Base-by-base conservation (phyloP, 148 eudicot genomes). In the Diospyros lotus region DNA sequence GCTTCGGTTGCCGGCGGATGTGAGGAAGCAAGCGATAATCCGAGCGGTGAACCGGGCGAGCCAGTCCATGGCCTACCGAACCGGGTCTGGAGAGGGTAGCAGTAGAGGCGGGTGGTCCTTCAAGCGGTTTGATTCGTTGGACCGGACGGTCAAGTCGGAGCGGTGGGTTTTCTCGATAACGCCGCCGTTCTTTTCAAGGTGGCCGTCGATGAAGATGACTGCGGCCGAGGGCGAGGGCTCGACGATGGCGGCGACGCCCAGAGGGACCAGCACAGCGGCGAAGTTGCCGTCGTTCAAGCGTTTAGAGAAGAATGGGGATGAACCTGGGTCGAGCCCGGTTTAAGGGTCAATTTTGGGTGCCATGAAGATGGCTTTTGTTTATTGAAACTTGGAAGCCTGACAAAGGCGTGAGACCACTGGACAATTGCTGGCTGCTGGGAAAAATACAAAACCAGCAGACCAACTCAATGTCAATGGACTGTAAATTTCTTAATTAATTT, bases 171-270 rank as follows among this genome's bases (percentile, higher is more conserved):
- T 89, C 40, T 66, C 89, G 0, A 38, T 86, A 42, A 76, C 84
- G 41, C 88, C 93, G 18, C 86, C 93, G 8, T 86, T 89, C 43
- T 80, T 87, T 51, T 74, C 88, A 82, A 85, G 61, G 75, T 42
- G 61, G 78, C 75, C 74, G 78, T 68, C 72, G 78, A 68, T 2
- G 74, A 77, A 56, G 77, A 58, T 4, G 79, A 17, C n/a, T 9
- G 73, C 38, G 52, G 4, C 2, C 4, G 74, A 64, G 12, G 62
- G 80, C 18, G 75, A 77, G 0, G 80, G 80, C 1, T 75, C 77
- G 3, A 62, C 75, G 8, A 66, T 67, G 9, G 8, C 56, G 15
- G 65, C 45, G 71, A 52, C 68, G 11, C 76, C 76, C 6, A 74
- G 40, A 43, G 79, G 60, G 4, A 1, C 45, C 41, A 62, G 13